phyloP scores from a whole-genome alignment of 805 yeast species.

The Ogataea paraovalis region DNA sequence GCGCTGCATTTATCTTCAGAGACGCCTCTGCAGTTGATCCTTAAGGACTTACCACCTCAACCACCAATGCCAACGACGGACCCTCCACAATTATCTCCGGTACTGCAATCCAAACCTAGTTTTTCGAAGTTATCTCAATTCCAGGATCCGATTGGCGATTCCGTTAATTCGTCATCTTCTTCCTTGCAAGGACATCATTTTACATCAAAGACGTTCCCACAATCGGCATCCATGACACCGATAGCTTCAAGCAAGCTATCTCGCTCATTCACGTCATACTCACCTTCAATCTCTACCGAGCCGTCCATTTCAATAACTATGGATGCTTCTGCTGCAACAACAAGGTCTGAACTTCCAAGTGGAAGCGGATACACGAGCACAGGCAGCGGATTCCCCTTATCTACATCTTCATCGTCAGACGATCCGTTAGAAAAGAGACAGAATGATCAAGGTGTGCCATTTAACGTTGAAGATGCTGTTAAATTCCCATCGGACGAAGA shows the following conservation, averaged over 20 bases:
- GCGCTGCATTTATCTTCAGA: too few species aligned
- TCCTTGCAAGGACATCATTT: not conserved
- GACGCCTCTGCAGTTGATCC: conserved; percentile 2
- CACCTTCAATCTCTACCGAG: conserved; percentile 37
- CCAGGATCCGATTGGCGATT: not conserved
- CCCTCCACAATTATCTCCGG: conserved; percentile 12
- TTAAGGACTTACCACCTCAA: conserved; percentile 46
- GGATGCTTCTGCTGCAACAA: not conserved
- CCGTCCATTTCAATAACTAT: conserved; percentile 36
- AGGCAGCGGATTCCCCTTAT: conserved; percentile 12
- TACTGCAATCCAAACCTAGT: not conserved
- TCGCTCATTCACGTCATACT: not conserved
- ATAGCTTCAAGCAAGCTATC: conserved; percentile 2
- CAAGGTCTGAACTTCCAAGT: not conserved
- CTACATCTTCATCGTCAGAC: not conserved
- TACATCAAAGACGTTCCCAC: not conserved
- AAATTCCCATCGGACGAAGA: conserved; percentile 15
- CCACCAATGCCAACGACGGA: conserved; percentile 50
- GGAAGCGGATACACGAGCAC: not conserved
- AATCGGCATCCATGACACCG: conserved; percentile 4
- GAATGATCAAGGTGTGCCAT: not conserved
- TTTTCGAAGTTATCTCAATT: conserved; percentile 1
- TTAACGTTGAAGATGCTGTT: conserved; percentile 5
- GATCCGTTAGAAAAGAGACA: not conserved
- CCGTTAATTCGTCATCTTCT: not conserved